Conservation (phyloP, 2,329 filamentous ascomycete species). For the Leptographium procerum region DNA sequence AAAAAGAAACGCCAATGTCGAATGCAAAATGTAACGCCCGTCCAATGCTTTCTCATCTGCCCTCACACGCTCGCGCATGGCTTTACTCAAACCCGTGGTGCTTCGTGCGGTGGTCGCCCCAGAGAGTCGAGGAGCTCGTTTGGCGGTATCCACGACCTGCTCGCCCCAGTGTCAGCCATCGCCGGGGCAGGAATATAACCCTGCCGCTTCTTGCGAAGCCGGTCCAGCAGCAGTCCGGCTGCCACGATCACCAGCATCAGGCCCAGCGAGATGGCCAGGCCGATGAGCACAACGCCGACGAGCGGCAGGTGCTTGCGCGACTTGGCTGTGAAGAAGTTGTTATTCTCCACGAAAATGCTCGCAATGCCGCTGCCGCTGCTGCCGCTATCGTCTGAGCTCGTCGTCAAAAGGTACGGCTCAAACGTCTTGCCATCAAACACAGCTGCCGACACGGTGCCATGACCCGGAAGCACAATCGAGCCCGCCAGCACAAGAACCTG, state of each 20-base stretch:
- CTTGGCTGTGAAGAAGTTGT: constrained; percentile 57
- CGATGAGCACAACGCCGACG: constrained; percentile 71
- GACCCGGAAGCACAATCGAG: constrained; percentile 59
- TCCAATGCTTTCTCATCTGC: not conserved
- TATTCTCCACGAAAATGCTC: constrained; percentile 71
- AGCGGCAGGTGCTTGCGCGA: constrained; percentile 49
- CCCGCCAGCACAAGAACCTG: constrained; percentile 79
- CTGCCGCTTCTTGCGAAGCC: constrained; percentile 63
- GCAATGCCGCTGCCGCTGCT: constrained; percentile 71
- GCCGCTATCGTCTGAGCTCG: constrained; percentile 47
- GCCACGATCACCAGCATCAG: constrained; percentile 69
- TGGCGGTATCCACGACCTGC: constrained; percentile 49
- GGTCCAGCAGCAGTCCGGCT: constrained; percentile 62
- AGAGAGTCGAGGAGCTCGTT: constrained; percentile 47
- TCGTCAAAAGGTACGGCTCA: constrained; percentile 70
- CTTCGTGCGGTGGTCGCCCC: constrained; percentile 33
- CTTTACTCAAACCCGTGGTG: constrained; percentile 41
- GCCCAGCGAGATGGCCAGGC: constrained; percentile 64
- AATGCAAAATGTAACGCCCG: not conserved
- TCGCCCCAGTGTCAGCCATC: constrained; percentile 47
- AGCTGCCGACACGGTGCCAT: constrained; percentile 74
- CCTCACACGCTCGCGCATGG: no score
- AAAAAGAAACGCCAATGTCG: not conserved
- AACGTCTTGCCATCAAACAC: constrained; percentile 76
- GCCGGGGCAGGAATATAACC: constrained; percentile 69